Conservation (phyloP, 257 asterid species). For the Nicotiana attenuata region DNA sequence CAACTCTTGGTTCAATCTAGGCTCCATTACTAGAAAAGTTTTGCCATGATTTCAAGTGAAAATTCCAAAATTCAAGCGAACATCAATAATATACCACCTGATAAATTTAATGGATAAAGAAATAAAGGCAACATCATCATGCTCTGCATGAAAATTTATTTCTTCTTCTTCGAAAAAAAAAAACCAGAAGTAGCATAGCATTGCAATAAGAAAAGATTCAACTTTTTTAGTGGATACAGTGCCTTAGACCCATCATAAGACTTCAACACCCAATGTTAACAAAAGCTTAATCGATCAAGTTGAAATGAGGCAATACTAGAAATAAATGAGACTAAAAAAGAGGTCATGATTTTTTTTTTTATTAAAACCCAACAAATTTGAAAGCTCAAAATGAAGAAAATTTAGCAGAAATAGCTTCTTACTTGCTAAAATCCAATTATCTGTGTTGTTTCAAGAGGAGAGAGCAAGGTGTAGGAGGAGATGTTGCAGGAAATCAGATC, state of each 20-base stretch:
- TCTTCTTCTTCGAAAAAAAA: not conserved
- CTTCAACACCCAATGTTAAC: not conserved
- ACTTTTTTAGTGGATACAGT: not conserved
- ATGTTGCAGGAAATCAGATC: too few relatives aligned
- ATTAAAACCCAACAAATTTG: too few relatives aligned
- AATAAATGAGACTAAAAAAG: not conserved
- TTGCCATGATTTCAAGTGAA: not conserved
- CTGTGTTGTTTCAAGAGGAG: too few relatives aligned
- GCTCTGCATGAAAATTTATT: not conserved
- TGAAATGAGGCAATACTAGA: not conserved
- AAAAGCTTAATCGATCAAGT: not conserved
- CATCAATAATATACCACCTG: not conserved
- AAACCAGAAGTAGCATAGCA: not conserved
- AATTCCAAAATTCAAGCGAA: too few relatives aligned
- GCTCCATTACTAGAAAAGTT: not conserved
- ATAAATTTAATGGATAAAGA: not conserved
- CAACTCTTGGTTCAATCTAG: not conserved
- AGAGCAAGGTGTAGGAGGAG: too few relatives aligned
- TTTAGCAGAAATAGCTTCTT: too few relatives aligned
- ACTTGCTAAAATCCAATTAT: too few relatives aligned
- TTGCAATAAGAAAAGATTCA: not conserved
- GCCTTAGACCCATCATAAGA: not conserved
- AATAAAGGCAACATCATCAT: not conserved
- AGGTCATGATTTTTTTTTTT: too few relatives aligned
- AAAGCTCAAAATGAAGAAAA: too few relatives aligned